Evolutionary conservation across 2,329 filamentous ascomycete species (phyloP).

Genomic region (Lasiodiplodia theobromae): DNA sequence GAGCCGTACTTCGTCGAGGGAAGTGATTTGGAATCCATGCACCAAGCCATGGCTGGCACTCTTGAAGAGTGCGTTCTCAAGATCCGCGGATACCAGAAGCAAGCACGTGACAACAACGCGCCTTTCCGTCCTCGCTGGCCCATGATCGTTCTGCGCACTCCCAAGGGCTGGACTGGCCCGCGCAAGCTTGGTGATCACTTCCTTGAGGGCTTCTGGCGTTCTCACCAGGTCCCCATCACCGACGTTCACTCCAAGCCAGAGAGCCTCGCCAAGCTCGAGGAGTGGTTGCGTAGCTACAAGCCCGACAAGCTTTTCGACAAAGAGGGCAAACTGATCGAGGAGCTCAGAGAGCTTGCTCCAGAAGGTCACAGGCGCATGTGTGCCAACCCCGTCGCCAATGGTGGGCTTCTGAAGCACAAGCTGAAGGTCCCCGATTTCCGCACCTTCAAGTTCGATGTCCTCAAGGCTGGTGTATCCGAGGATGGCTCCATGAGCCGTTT

Average conservation of each 20-base stretch:
- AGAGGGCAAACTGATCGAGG: constrained; percentile 67
- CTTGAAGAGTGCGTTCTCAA: constrained; percentile 75
- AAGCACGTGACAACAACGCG: constrained; percentile 73
- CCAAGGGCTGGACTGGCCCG: constrained; percentile 82
- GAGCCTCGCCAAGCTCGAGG: constrained; percentile 72
- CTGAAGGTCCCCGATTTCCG: constrained; percentile 74
- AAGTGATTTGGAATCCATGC: constrained; percentile 75
- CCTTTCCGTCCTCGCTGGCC: constrained; percentile 77
- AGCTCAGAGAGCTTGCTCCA: constrained; percentile 71
- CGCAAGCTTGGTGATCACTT: constrained; percentile 74
- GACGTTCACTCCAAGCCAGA: constrained; percentile 70
- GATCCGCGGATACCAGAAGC: constrained; percentile 72
- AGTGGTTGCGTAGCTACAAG: constrained; percentile 80
- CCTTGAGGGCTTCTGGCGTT: constrained; percentile 78
- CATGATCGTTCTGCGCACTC: constrained; percentile 78
- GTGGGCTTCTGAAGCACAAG: constrained; percentile 71
- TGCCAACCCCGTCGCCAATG: constrained; percentile 78
- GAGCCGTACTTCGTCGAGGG: constrained; percentile 82
- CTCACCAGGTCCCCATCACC: constrained; percentile 79
- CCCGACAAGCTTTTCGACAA: constrained; percentile 74
- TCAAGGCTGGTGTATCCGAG: constrained; percentile 64
- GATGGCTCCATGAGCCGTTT: constrained; percentile 74
- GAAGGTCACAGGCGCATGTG: constrained; percentile 74
- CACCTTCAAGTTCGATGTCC: constrained; percentile 69
- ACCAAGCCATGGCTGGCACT: constrained; percentile 81